A percentile compares a stretch with the other conserved stretches of the same genome.
These are phyloP conservation scores for Chaetothyriales sp. DNA, from an alignment of 2,329 filamentous ascomycete genomes.

Conservation along the genomic window DNA sequence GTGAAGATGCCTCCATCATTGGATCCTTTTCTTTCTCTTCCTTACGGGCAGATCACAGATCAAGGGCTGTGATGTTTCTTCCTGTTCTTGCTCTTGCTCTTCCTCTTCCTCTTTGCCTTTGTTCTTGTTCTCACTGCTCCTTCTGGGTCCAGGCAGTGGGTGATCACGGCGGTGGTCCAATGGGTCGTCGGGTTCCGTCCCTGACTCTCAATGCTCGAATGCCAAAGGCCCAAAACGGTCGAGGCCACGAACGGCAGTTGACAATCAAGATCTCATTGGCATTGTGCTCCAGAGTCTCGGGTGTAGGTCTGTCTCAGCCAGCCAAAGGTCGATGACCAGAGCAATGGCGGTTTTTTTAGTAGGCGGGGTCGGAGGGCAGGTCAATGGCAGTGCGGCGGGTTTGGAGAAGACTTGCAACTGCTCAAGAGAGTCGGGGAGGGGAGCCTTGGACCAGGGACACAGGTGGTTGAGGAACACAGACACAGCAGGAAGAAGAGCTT, in stretches of 20 bases:
- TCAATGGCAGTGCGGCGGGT: neutral
- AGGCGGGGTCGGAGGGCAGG: neutral
- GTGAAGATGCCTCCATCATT: constrained; percentile 81
- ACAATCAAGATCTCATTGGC: neutral
- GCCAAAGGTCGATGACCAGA: neutral
- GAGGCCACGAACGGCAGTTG: neutral
- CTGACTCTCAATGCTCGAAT: neutral
- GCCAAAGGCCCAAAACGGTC: neutral
- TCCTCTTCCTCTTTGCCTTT: no score
- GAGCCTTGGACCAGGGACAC: neutral
- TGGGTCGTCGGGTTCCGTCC: neutral
- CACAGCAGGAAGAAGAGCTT: neutral
- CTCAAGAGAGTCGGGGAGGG: neutral
- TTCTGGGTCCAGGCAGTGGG: no score
- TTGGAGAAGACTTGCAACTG: neutral
- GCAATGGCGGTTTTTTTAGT: no score
- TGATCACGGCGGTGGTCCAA: neutral
- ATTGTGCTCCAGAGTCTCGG: neutral
- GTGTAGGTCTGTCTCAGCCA: neutral
- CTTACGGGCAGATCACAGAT: neutral
- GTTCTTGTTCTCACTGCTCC: no score
- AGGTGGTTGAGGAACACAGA: neutral
- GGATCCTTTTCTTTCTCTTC: constrained; percentile 1
- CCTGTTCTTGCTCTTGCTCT: neutral
- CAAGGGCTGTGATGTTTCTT: no score